phyloP scores from a whole-genome alignment of 495 filamentous ascomycete species.

The Hypoxylon perforatum region DNA sequence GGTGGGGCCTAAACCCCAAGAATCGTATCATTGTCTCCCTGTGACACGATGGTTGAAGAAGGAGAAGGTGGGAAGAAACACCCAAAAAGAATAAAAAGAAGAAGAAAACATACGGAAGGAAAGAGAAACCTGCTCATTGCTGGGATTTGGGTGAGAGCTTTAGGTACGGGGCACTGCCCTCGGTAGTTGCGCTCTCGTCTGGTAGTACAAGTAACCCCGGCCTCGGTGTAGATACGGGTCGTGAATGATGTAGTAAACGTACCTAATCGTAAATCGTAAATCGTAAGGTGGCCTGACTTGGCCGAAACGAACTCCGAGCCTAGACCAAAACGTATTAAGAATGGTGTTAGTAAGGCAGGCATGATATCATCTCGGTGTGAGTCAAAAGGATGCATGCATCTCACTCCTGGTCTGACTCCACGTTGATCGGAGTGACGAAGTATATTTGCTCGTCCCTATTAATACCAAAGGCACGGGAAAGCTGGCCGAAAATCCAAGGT shows the following conservation, averaged over 20 bases:
- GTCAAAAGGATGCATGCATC: conserved; percentile 4
- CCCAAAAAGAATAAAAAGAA: too few species aligned
- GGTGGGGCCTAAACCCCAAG: too few species aligned
- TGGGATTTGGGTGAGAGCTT: neutral
- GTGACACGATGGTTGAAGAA: neutral
- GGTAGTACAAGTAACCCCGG: neutral
- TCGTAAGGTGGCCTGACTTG: too few species aligned
- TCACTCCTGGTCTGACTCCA: conserved; percentile 18
- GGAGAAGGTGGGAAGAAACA: too few species aligned
- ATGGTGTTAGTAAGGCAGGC: too few species aligned
- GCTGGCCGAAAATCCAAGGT: conserved; percentile 9
- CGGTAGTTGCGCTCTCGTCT: neutral
- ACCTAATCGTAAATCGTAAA: too few species aligned
- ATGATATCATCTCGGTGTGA: neutral
- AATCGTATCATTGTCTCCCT: too few species aligned
- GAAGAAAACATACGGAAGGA: neutral
- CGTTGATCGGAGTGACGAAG: conserved; percentile 13
- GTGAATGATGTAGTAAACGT: too few species aligned
- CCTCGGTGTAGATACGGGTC: too few species aligned
- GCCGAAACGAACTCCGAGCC: too few species aligned
- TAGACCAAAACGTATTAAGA: too few species aligned
- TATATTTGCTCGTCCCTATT: conserved; percentile 27
- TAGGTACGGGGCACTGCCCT: neutral
- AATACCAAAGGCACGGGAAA: conserved; percentile 10
- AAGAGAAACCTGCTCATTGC: neutral